These are phyloP conservation scores for Babesia microti DNA, from an alignment of 169 alveolate genomes.

Conservation along the genomic window DNA sequence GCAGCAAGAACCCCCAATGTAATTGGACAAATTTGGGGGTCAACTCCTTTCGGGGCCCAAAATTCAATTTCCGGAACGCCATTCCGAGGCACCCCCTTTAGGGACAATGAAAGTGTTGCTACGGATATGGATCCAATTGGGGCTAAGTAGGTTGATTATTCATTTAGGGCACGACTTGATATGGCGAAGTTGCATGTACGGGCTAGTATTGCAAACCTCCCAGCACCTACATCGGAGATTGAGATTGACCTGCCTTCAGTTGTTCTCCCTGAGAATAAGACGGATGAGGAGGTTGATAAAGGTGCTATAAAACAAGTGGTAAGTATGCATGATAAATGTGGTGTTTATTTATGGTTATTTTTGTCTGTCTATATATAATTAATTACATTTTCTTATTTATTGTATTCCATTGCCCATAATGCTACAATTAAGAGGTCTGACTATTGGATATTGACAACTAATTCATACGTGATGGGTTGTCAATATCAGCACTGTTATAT, in stretches of 20 bases:
- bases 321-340: constrained; percentile 15
- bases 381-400: constrained; percentile 23
- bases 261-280: constrained; percentile 3
- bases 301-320: constrained; percentile 33
- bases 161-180: constrained; percentile 48
- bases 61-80: constrained; percentile 25
- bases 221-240: constrained; percentile 46
- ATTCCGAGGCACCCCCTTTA: not conserved
- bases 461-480: too few relatives aligned
- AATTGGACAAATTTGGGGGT: constrained; percentile 22
- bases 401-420: constrained; percentile 15
- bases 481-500: too few relatives aligned
- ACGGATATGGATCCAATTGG: constrained; percentile 41
- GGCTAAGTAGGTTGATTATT: constrained; percentile 4
- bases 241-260: constrained; percentile 28
- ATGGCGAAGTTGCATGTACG: constrained; percentile 58
- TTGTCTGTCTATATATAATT: constrained; percentile 25
- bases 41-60: constrained; percentile 13
- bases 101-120: constrained; percentile 4
- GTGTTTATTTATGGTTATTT: constrained; percentile 27
- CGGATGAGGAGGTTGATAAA: constrained; percentile 9
- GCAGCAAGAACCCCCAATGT: too few relatives aligned
- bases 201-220: constrained; percentile 55
- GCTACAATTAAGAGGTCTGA: too few relatives aligned
- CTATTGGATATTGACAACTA: too few relatives aligned